These are phyloP conservation scores for Aspergillus egyptiacus DNA, from an alignment of 495 filamentous ascomycete species.

Conservation along the genomic window DNA sequence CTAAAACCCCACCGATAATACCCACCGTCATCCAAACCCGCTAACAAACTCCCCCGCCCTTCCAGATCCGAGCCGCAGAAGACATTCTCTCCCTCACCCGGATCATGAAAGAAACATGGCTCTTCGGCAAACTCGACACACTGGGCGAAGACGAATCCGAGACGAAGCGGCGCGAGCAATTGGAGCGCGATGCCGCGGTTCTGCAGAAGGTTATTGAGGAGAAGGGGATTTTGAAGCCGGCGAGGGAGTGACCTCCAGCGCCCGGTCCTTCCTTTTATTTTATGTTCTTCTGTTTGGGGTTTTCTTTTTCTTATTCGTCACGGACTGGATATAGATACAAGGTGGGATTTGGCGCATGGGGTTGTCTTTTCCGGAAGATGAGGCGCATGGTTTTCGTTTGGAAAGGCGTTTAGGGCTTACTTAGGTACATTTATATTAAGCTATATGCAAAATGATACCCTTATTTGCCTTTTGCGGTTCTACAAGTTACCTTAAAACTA, in stretches of 20 bases:
- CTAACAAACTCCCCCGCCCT: background rate
- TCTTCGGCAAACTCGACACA: constrained; percentile 65
- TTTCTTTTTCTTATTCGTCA: background rate
- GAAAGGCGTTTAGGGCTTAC: too few species aligned
- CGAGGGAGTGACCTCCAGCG: constrained; percentile 14
- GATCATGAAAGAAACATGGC: constrained; percentile 66
- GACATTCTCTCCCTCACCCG: constrained; percentile 59
- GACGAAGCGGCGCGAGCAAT: constrained; percentile 36
- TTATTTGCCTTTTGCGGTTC: too few species aligned
- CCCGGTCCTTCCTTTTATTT: background rate
- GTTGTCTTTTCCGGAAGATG: background rate
- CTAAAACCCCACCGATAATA: too few species aligned
- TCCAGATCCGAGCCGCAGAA: constrained; percentile 58
- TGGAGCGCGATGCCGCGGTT: constrained; percentile 45
- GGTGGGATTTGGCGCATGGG: background rate
- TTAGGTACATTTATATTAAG: background rate
- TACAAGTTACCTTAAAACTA: too few species aligned
- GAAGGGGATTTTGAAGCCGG: constrained; percentile 28
- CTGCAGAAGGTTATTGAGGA: constrained; percentile 45
- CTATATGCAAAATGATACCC: background rate
- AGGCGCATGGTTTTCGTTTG: too few species aligned
- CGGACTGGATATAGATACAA: background rate
- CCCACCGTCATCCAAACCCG: too few species aligned
- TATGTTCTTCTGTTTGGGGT: background rate
- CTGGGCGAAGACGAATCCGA: constrained; percentile 47